Base-by-base conservation (phyloP, 2,329 filamentous ascomycete genomes). In the Fusarium sp. region DNA sequence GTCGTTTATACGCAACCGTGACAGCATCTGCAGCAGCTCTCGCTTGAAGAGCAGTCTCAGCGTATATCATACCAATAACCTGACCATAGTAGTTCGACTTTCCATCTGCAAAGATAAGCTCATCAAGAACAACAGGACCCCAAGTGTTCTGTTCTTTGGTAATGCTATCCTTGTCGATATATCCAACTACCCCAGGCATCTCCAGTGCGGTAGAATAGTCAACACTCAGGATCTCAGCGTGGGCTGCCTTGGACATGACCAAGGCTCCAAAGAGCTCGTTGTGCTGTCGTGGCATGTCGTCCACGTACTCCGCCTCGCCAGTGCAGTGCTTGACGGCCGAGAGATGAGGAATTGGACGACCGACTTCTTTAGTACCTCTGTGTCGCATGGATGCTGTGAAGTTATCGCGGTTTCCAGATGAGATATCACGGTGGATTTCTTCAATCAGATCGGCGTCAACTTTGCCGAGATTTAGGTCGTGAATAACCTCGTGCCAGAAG, bases 11-110 rank as follows among this genome's bases (percentile, higher is more conserved):
- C 1, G 40, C 2, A 9, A 53, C 50, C 2, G 11, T 48, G 29
- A 53, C 50, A 6, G 21, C 40, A 5, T 53, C 50, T 3, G 50
- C 40, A 1, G 50, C 50, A 11, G 50, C 29, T 21, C 40, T 29
- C 3, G 50, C 50, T 27, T 53, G 50, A 47, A 53, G 50, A 15
- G 50, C 50, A 13, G 50, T 47, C 8, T 53, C 50, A 18, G 50
- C 50, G 5, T 48, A 53, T 13, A 53, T 47, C 50, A 53, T 53
- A 11, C 50, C 50, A 4, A 53, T 53, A 0, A 53, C 50, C 18
- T 53, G 50, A 1, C 50, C 50, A 14, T 35, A 53, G 11, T 47
- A 53, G 6, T 48, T 7, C 2, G 50, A 36, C 11, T 47, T 48
- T 7, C 21, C 40, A 21, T 53, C 50, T 2, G 50, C 50, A 35